Evolutionary conservation across 2,329 filamentous ascomycete genomes (phyloP).

Genomic region (Cladosporium sp.): DNA sequence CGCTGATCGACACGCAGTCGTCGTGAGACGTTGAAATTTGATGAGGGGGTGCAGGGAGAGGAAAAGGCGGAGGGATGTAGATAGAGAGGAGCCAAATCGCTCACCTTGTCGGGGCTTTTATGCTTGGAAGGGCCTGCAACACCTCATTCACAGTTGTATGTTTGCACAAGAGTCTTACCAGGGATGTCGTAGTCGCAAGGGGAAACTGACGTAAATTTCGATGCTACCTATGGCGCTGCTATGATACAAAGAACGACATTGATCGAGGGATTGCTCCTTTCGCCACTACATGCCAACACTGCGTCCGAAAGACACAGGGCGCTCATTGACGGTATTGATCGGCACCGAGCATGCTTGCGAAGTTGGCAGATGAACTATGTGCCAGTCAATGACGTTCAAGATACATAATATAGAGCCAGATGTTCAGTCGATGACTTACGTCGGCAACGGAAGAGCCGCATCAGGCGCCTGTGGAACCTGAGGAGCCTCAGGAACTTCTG

Average conservation of each 20-base stretch:
- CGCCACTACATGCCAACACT: neutral
- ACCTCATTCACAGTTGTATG: too few relatives aligned
- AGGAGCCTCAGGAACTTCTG: neutral
- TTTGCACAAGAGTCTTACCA: too few relatives aligned
- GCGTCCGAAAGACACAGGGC: neutral
- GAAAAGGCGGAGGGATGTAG: too few relatives aligned
- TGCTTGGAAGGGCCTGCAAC: too few relatives aligned
- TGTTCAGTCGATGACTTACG: slow-evolving; percentile 14
- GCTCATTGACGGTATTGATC: slow-evolving; percentile 2
- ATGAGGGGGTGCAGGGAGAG: too few relatives aligned
- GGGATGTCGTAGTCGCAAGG: too few relatives aligned
- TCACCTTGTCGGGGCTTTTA: too few relatives aligned
- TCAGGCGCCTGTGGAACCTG: slow-evolving; percentile 3
- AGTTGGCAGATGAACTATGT: slow-evolving; percentile 14
- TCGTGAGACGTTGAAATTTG: too few relatives aligned
- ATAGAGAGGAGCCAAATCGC: too few relatives aligned
- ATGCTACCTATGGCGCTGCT: slow-evolving; percentile 3
- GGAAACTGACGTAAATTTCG: too few relatives aligned
- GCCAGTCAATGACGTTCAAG: slow-evolving; percentile 5
- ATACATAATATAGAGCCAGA: too few relatives aligned
- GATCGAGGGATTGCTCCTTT: neutral
- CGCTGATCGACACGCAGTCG: too few relatives aligned
- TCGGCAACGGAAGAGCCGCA: slow-evolving; percentile 11
- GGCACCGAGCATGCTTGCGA: slow-evolving; percentile 12
- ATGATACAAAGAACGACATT: slow-evolving; percentile 11